Evolutionary conservation across 2,329 filamentous ascomycete species (phyloP).

Genomic region (Calonectria naviculata): DNA sequence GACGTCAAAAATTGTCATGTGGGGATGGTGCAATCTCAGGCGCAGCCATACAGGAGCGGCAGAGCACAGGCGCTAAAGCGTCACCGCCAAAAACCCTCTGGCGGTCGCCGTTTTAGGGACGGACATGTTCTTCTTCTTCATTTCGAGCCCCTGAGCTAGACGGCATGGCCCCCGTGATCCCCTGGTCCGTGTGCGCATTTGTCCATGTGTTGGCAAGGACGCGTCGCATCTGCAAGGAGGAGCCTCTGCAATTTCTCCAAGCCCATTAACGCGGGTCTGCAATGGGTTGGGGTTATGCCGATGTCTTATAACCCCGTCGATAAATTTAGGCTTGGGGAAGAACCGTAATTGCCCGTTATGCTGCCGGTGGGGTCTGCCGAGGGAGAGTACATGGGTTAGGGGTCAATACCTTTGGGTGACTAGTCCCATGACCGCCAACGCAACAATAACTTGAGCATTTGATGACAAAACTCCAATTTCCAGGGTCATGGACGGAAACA

Average conservation of each 20-base stretch:
- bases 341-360: slow-evolving; percentile 10
- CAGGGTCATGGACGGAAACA: background rate
- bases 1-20: slow-evolving; percentile 38
- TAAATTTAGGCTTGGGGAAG: slow-evolving; percentile 6
- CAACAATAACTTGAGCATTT: slow-evolving; percentile 13
- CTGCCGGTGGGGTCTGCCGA: background rate
- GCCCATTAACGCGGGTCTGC: background rate
- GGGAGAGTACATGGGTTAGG: slow-evolving; percentile 11
- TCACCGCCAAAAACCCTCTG: slow-evolving; percentile 14
- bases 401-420: background rate
- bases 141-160: slow-evolving; percentile 24
- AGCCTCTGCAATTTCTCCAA: background rate
- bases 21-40: slow-evolving; percentile 36
- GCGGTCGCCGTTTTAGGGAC: slow-evolving; percentile 10
- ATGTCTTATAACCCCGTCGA: background rate
- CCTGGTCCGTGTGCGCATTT: background rate
- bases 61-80: slow-evolving; percentile 8
- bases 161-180: background rate
- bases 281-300: slow-evolving; percentile 10
- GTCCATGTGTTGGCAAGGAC: background rate
- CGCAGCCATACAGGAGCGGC: slow-evolving; percentile 16
- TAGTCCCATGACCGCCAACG: slow-evolving; percentile 12
- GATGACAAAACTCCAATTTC: background rate
- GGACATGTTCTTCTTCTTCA: slow-evolving; percentile 2
- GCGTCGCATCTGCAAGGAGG: slow-evolving; percentile 1